Evolutionary conservation across 164 flowering plant species (phyloP).

Genomic region (Hamamelis virginiana): DNA sequence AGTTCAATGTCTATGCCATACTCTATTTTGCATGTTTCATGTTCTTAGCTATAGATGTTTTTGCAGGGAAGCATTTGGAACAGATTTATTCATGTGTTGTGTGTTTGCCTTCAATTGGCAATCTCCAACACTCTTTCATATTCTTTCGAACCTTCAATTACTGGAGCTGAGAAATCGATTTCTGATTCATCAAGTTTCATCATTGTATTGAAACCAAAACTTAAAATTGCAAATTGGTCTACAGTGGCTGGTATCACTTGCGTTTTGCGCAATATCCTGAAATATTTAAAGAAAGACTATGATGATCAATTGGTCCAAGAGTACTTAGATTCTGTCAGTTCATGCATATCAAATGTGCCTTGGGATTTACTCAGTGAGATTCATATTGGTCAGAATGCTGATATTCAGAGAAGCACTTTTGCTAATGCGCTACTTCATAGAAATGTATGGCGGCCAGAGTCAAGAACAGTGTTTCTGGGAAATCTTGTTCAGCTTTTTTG

Average conservation of each 20-base stretch:
- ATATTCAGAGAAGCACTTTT: conserved; percentile 4
- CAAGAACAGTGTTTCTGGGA: conserved; percentile 47
- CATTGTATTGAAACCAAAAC: conserved; percentile 20
- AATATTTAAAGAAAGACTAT: conserved; percentile 46
- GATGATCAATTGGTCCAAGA: conserved; percentile 30
- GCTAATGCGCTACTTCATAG: conserved; percentile 9
- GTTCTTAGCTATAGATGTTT: conserved; percentile 9
- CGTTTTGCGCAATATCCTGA: conserved; percentile 55
- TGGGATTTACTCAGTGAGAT: conserved; percentile 43
- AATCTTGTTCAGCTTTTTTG: conserved; percentile 60
- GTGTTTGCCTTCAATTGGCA: conserved; percentile 40
- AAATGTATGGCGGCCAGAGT: conserved; percentile 11
- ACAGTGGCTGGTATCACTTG: conserved; percentile 43
- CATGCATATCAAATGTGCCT: conserved; percentile 35
- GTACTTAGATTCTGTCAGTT: conserved; percentile 36
- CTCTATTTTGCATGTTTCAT: not conserved
- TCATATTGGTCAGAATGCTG: conserved; percentile 16
- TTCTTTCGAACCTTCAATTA: conserved; percentile 2
- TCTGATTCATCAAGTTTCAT: conserved; percentile 12
- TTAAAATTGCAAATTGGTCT: conserved; percentile 44
- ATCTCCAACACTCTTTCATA: conserved; percentile 26
- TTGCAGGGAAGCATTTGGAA: conserved; percentile 58
- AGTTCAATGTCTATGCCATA: not conserved
- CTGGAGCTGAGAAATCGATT: conserved; percentile 17
- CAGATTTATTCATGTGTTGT: conserved; percentile 40